These are phyloP conservation scores for Serendipita sp. DNA, from an alignment of 768 basidiomycete species.

Conservation along the genomic window DNA sequence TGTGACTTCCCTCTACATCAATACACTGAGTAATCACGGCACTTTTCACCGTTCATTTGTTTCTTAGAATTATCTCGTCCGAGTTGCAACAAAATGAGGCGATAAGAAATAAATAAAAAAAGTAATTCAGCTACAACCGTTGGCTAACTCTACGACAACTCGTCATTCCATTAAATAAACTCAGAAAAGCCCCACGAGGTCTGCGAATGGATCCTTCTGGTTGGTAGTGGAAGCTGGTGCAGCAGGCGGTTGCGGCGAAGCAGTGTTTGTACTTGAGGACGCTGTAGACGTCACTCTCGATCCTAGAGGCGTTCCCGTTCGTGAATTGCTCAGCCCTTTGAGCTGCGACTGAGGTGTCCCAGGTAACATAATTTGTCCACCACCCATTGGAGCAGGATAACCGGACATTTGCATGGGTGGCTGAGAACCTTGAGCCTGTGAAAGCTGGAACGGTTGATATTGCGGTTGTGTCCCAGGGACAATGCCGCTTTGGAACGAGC, in stretches of 20 bases:
- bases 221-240: slow-evolving; percentile 22
- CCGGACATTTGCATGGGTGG: slow-evolving; percentile 7
- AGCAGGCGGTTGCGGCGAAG: slow-evolving; percentile 11
- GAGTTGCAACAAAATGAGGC: too few species aligned
- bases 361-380: slow-evolving; percentile 29
- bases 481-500: slow-evolving; percentile 9
- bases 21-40: too few species aligned
- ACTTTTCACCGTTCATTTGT: too few species aligned
- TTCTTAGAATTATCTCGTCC: too few species aligned
- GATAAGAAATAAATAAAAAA: too few species aligned
- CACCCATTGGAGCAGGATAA: slow-evolving; percentile 16
- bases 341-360: slow-evolving; percentile 23
- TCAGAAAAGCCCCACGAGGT: slow-evolving; percentile 63
- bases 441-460: slow-evolving; percentile 16
- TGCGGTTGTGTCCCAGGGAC: not conserved
- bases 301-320: slow-evolving; percentile 12
- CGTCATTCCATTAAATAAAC: not conserved
- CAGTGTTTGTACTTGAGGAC: slow-evolving; percentile 12
- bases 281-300: slow-evolving; percentile 15
- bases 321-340: not conserved
- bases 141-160: not conserved
- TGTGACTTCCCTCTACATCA: too few species aligned
- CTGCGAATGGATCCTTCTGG: slow-evolving; percentile 68
- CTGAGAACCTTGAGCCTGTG: not conserved
- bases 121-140: too few species aligned